Conservation (phyloP, 140 eudicot species). For the Stevia rebaudiana region DNA sequence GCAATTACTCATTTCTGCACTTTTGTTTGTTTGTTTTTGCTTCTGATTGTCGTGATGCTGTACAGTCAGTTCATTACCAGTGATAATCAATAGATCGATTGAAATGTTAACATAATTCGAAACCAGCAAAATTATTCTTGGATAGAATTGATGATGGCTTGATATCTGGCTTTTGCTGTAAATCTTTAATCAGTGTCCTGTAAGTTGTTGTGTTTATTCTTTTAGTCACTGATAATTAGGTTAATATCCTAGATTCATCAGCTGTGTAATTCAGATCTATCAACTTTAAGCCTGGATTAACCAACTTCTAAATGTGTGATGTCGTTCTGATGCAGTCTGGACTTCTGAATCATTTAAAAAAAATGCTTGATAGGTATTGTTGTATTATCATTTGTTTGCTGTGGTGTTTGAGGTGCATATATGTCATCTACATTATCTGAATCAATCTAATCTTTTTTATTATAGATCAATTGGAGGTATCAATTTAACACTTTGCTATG, state of each 20-base stretch:
- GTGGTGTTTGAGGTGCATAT: neutral
- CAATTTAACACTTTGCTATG: neutral
- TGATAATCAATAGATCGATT: neutral
- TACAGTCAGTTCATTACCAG: neutral
- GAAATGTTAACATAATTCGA: neutral
- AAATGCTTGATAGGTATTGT: neutral
- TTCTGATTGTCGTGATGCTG: neutral
- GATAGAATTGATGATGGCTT: neutral
- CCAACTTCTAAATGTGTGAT: neutral
- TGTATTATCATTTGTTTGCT: neutral
- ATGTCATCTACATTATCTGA: neutral
- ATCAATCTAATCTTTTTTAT: neutral
- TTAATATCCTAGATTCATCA: neutral
- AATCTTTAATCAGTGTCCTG: neutral
- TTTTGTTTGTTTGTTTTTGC: neutral
- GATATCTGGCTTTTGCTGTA: neutral
- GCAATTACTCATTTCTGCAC: neutral
- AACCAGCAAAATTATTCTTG: neutral
- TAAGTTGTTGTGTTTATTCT: neutral
- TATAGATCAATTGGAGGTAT: neutral
- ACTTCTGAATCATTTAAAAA: neutral
- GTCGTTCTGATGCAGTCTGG: neutral
- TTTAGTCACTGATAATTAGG: conserved; percentile 9
- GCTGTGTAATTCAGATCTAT: neutral
- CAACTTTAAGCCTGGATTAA: neutral